A percentile compares a stretch with the other conserved stretches of the same genome.
Conservation (phyloP, 345 rosid species). For the Stellera chamaejasme region DNA sequence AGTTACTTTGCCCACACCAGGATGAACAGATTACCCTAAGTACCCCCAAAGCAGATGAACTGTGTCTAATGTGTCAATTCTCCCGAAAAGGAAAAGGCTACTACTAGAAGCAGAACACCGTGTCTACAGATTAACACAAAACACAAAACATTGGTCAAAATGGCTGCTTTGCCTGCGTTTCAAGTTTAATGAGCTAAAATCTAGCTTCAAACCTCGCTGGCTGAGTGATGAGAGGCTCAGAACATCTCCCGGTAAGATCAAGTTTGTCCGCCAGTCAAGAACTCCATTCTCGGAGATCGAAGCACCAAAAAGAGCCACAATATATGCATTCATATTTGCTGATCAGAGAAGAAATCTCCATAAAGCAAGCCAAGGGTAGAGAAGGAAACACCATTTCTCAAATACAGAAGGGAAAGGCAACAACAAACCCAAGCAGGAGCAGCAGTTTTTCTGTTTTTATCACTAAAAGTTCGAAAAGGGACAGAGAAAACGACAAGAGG, state of each 20-base stretch:
- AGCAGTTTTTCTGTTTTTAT: not conserved
- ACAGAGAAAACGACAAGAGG: slow-evolving; percentile 1
- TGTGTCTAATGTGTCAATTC: no score
- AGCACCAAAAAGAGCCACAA: slow-evolving; percentile 5
- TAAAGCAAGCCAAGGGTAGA: slow-evolving; percentile 1
- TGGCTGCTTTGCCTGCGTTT: not conserved
- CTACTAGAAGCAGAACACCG: not conserved
- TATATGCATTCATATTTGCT: slow-evolving; percentile 5
- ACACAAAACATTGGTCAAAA: not conserved
- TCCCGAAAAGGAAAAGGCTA: not conserved
- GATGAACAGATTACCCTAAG: no score
- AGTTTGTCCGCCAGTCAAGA: slow-evolving; percentile 1
- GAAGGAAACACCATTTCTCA: not conserved
- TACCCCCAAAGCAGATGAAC: no score
- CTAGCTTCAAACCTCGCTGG: not conserved
- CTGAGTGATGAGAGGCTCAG: slow-evolving; percentile 3
- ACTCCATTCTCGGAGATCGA: slow-evolving; percentile 7
- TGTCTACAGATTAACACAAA: not conserved
- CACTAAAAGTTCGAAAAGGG: not conserved
- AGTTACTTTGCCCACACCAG: not conserved
- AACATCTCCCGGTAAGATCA: not conserved
- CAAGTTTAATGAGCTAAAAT: not conserved
- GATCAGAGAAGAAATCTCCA: slow-evolving; percentile 12
- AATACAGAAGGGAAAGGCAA: not conserved
- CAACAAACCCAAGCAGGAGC: no score